Evolutionary conservation across 768 basidiomycete species (phyloP), one percentile per base, ranked within the genome.

Genomic region (Pseudohyphozyma bogoriensis): DNA sequence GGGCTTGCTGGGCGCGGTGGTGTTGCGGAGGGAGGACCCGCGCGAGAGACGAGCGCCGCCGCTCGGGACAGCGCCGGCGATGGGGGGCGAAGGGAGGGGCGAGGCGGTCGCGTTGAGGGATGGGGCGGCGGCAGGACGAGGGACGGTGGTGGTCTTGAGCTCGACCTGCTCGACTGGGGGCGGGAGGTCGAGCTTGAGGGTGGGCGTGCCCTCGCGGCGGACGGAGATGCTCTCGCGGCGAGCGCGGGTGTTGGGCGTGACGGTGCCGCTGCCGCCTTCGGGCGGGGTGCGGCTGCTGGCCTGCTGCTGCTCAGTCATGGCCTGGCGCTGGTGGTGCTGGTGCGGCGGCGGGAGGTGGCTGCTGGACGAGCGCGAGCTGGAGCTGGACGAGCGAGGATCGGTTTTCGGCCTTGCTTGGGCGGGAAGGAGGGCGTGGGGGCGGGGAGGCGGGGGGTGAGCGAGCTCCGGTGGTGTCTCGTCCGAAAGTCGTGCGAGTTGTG

Each of bases 61-160:
- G 39, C 45, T 20, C 22, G 56, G 56, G 58, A 44, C 15, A 60
- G 20, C 28, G 57, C 40, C 2, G 63, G 58, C 16, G 59, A 39
- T 15, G 40, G 55, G 51, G 36, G 42, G 28, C 57, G 56, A 29
- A 1, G 22, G 24, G n/a, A 58, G 56, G 2, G 56, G 59, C 7
- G 35, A 47, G 7, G 49, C 40, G 22, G 59, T 57, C 15, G 64
- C 64, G 57, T 65, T 57, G 53, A 59, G 51, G 26, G 47, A 55
- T 6, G 64, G 64, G 8, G 47, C 59, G 32, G 37, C 36, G 26
- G 64, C 54, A 7, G 55, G 60, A 11, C 64, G 47, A 4, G 60
- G 56, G 15, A 15, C 20, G 49, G 46, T 36, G 24, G 20, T 29
- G 29, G 51, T 44, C 50, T 65, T 65, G 50, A 65, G 54, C 4